A percentile compares a stretch with the other conserved stretches of the same genome.
These are phyloP conservation scores for Breviolum minutum DNA, from an alignment of 73 alveolate genomes.

Conservation along the genomic window DNA sequence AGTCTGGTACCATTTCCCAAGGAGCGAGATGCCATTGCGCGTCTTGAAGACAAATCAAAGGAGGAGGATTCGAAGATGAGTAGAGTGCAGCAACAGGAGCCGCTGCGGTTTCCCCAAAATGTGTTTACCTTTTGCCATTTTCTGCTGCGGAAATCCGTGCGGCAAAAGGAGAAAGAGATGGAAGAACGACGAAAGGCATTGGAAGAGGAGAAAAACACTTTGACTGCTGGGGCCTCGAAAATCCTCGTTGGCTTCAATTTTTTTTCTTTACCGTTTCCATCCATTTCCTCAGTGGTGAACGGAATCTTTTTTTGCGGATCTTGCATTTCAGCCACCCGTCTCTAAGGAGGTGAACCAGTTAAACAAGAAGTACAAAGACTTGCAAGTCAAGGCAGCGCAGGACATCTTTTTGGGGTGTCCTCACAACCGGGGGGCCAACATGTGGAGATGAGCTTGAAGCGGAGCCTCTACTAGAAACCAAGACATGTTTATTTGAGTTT, in stretches of 20 bases:
- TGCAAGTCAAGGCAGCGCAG: slow-evolving; percentile 51
- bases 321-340: no score
- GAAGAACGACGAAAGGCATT: slow-evolving; percentile 21
- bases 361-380: not conserved
- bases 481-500: not conserved
- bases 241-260: not conserved
- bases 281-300: not conserved
- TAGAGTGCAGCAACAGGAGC: slow-evolving; percentile 40
- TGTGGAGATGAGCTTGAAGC: not conserved
- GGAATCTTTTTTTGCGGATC: not conserved
- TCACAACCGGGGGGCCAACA: not conserved
- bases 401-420: not conserved
- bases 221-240: not conserved
- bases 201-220: slow-evolving; percentile 11
- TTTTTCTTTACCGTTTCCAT: no score
- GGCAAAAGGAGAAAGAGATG: not conserved
- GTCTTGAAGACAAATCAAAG: slow-evolving; percentile 6
- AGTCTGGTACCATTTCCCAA: not conserved
- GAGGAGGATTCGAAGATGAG: slow-evolving; percentile 24
- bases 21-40: slow-evolving; percentile 16
- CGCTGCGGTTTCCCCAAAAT: not conserved
- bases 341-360: slow-evolving; percentile 36
- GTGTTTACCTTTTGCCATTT: no score
- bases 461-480: not conserved
- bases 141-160: not conserved